Percentiles rank a stretch among this genome's conserved stretches.
Evolutionary conservation across 495 filamentous ascomycete genomes (phyloP).

Genomic region (Aspergillus saccharolyticus): DNA sequence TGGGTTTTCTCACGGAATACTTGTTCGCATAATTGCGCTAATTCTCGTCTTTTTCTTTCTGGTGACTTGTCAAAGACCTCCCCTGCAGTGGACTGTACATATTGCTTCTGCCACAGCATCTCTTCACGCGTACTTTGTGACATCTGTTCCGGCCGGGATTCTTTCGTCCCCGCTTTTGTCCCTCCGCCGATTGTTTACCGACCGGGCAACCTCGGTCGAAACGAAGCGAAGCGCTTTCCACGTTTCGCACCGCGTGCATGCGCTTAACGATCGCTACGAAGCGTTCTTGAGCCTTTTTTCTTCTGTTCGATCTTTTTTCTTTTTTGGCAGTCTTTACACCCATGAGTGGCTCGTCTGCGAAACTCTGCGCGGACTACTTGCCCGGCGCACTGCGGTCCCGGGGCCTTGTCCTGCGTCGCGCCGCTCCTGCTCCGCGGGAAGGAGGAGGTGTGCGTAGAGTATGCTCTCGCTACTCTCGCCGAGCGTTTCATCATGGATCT

Average conservation of each 20-base stretch:
- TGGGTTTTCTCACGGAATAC: conserved; percentile 19
- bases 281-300: background rate
- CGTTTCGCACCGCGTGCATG: background rate
- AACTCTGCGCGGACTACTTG: conserved; percentile 32
- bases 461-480: conserved; percentile 11
- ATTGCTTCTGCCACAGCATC: background rate
- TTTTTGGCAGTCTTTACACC: background rate
- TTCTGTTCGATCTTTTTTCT: background rate
- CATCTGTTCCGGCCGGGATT: background rate
- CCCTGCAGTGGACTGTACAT: conserved; percentile 1
- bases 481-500: conserved; percentile 10
- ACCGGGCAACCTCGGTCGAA: conserved; percentile 6
- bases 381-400: conserved; percentile 28
- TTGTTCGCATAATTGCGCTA: background rate
- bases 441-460: conserved; percentile 11
- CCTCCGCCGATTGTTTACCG: conserved; percentile 8
- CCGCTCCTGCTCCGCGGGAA: background rate
- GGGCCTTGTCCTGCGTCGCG: conserved; percentile 17
- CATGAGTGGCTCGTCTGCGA: conserved; percentile 34
- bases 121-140: background rate
- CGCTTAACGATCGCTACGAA: conserved; percentile 7
- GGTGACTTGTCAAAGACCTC: background rate
- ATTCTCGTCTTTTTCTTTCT: background rate
- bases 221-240: background rate
- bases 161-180: conserved; percentile 1